Conservation (phyloP, 2,329 filamentous ascomycete species). For the Penicillium hordei region DNA sequence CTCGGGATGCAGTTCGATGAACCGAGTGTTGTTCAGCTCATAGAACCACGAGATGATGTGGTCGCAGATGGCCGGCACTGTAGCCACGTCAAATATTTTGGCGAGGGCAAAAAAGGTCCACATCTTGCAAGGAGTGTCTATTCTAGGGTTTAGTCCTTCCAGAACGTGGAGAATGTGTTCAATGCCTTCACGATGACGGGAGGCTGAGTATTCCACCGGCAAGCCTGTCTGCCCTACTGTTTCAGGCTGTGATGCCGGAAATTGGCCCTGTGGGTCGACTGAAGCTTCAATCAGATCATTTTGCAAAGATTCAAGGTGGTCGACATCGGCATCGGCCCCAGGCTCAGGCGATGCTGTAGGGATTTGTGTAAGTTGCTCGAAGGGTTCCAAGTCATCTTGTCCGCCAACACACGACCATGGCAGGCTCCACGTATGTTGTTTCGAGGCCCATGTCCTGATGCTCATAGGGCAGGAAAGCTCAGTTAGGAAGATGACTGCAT, state of each 20-base stretch:
- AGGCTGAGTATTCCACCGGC: constrained; percentile 60
- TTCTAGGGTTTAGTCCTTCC: constrained; percentile 52
- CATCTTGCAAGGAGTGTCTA: constrained; percentile 66
- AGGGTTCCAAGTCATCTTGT: constrained; percentile 45
- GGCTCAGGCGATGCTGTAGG: background rate
- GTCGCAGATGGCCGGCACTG: constrained; percentile 40
- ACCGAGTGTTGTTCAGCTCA: constrained; percentile 53
- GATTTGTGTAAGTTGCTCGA: background rate
- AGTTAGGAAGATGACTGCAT: constrained; percentile 59
- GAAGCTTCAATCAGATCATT: background rate
- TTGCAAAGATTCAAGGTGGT: background rate
- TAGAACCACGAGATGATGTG: constrained; percentile 61
- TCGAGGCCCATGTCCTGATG: constrained; percentile 57
- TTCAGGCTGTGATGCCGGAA: background rate
- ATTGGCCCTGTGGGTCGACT: background rate
- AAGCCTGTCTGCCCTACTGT: constrained; percentile 10
- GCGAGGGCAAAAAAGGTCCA: constrained; percentile 67
- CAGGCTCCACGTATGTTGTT: constrained; percentile 40
- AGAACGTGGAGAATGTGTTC: constrained; percentile 61
- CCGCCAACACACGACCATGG: constrained; percentile 47
- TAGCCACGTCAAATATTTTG: constrained; percentile 54
- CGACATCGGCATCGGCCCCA: background rate
- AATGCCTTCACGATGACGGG: constrained; percentile 64
- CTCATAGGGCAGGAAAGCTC: constrained; percentile 59
- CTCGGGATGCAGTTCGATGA: constrained; percentile 65